Evolutionary conservation across 257 asterid species (phyloP).

Genomic region (Pogostemon cablin): DNA sequence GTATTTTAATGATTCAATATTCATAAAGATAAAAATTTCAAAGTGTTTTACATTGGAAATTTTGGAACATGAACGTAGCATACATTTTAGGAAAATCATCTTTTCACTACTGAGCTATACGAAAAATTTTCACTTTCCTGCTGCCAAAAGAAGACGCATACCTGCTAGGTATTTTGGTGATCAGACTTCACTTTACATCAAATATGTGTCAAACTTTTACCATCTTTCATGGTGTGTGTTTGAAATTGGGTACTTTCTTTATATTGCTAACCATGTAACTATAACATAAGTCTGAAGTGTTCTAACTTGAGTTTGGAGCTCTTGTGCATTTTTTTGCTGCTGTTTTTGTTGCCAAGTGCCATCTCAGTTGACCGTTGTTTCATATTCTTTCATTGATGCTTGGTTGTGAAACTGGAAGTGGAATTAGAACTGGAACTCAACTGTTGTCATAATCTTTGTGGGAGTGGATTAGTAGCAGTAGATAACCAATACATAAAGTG

Average conservation of each 20-base stretch:
- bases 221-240: neutral
- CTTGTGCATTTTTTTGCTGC: too few species aligned
- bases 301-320: too few species aligned
- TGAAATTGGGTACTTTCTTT: neutral
- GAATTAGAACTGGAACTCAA: too few species aligned
- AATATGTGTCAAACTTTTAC: constrained; percentile 22
- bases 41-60: constrained; percentile 3
- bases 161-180: neutral
- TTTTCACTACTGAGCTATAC: neutral
- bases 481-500: too few species aligned
- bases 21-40: constrained; percentile 8
- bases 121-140: neutral
- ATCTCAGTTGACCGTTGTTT: too few species aligned
- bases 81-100: neutral
- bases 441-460: too few species aligned
- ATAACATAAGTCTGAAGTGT: too few species aligned
- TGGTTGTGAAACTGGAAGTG: too few species aligned
- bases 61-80: neutral
- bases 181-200: neutral
- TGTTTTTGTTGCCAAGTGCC: too few species aligned
- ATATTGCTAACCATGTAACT: neutral
- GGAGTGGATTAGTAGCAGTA: too few species aligned
- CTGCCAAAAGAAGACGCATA: neutral
- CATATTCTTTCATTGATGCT: too few species aligned
- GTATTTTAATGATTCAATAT: neutral